Conservation (phyloP, 2,329 filamentous ascomycete genomes). For the Escovopsis sp. region DNA sequence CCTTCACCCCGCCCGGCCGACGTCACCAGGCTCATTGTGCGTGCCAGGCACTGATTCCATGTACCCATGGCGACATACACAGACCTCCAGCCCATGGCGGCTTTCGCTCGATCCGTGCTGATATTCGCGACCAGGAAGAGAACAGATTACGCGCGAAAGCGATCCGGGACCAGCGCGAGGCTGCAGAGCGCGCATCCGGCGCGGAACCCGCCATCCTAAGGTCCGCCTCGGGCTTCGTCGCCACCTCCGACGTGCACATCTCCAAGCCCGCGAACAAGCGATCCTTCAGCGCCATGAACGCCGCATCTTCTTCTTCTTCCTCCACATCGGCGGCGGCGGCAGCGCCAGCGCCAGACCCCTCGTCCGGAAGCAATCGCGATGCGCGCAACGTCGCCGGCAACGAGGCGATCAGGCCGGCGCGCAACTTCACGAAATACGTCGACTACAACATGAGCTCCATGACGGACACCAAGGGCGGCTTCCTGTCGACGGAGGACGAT, state of each 20-base stretch:
- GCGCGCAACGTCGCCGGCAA: conserved; percentile 37
- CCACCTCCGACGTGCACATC: conserved; percentile 46
- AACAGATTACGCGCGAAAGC: conserved; percentile 81
- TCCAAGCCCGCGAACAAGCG: conserved; percentile 44
- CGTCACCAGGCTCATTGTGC: conserved; percentile 38
- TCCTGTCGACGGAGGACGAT: conserved; percentile 81
- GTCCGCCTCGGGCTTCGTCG: conserved; percentile 54
- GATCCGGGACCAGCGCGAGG: conserved; percentile 56
- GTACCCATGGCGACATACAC: no score
- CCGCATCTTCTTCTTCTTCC: no score
- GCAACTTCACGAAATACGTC: conserved; percentile 86
- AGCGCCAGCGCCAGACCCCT: conserved; percentile 21
- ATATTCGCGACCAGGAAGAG: conserved; percentile 48
- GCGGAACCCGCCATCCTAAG: conserved; percentile 26
- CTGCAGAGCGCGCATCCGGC: conserved; percentile 36
- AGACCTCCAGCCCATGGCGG: background rate
- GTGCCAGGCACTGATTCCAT: conserved; percentile 9
- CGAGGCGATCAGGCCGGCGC: conserved; percentile 51
- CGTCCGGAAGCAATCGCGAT: conserved; percentile 49
- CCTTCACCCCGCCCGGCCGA: conserved; percentile 38
- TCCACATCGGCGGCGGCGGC: conserved; percentile 15
- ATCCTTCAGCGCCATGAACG: conserved; percentile 48
- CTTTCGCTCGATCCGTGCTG: background rate
- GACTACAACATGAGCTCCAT: conserved; percentile 98
- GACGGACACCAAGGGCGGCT: conserved; percentile 95